Evolutionary conservation across 805 yeast genomes (phyloP).

Genomic region (Debaryomyces prosopidis): DNA sequence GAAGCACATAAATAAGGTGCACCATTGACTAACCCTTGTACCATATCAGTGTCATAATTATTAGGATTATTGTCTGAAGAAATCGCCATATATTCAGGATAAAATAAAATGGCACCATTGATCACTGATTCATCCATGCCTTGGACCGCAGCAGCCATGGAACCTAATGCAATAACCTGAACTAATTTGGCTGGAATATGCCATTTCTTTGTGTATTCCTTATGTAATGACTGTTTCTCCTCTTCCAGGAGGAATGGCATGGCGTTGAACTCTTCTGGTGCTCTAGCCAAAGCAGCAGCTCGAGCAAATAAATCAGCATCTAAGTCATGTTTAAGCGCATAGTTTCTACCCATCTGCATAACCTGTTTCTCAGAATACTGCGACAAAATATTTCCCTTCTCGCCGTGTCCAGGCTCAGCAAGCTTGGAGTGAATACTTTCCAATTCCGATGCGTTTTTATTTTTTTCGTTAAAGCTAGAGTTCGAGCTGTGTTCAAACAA

Average conservation of each 20-base stretch:
- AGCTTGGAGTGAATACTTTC: conserved; percentile 16
- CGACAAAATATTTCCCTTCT: conserved; percentile 47
- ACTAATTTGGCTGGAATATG: conserved; percentile 50
- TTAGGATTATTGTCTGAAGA: conserved; percentile 18
- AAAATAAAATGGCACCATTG: conserved; percentile 65
- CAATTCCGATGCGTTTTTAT: conserved; percentile 8
- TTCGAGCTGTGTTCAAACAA: conserved; percentile 10
- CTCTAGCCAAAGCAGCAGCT: conserved; percentile 61
- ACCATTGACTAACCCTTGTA: conserved; percentile 61
- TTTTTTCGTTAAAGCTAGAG: conserved; percentile 8
- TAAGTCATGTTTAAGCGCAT: conserved; percentile 56
- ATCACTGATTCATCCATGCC: conserved; percentile 76
- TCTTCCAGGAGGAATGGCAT: conserved; percentile 50
- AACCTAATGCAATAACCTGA: conserved; percentile 57
- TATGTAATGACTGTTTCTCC: conserved; percentile 50
- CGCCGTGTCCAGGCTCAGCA: conserved; percentile 18
- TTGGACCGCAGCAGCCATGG: conserved; percentile 71
- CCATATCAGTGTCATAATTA: conserved; percentile 45
- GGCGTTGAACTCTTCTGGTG: conserved; percentile 56
- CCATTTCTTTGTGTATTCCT: conserved; percentile 45
- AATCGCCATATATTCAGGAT: conserved; percentile 57
- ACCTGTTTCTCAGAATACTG: conserved; percentile 64
- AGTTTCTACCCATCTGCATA: conserved; percentile 67
- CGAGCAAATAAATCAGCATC: conserved; percentile 60
- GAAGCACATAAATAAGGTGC: conserved; percentile 67